phyloP scores from a whole-genome alignment of 2,329 filamentous ascomycete species.

The Colletotrichum incanum region DNA sequence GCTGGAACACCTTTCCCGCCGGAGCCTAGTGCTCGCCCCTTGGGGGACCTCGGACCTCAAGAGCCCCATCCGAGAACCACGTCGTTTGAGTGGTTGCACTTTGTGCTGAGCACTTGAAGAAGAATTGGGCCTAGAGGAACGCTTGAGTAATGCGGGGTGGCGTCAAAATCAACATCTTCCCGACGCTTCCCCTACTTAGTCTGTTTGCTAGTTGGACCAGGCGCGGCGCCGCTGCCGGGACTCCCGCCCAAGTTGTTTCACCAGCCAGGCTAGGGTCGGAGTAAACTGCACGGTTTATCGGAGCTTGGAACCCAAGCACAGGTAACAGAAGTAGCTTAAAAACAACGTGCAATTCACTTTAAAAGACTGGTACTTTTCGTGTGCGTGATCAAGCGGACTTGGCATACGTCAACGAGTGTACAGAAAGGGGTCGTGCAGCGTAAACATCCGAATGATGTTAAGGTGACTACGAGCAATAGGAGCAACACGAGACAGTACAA shows the following conservation, averaged over 20 bases:
- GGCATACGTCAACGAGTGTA: conserved; percentile 9
- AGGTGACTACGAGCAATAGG: background rate
- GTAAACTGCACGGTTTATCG: no score
- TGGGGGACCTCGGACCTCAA: background rate
- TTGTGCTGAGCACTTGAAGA: background rate
- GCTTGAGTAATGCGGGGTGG: conserved; percentile 7
- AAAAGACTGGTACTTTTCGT: background rate
- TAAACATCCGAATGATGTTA: background rate
- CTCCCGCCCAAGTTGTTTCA: conserved; percentile 12
- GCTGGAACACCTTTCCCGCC: background rate
- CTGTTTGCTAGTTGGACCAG: background rate
- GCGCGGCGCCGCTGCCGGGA: conserved; percentile 8
- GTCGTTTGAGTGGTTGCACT: background rate
- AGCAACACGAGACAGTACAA: background rate
- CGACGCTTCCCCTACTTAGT: background rate
- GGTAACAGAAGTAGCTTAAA: background rate
- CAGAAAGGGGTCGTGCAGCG: background rate
- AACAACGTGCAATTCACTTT: background rate
- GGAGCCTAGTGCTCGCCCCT: background rate
- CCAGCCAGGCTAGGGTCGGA: background rate
- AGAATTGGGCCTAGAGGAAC: background rate
- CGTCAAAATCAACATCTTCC: background rate
- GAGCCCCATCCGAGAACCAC: conserved; percentile 18
- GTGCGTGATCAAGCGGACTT: background rate
- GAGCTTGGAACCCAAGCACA: background rate